Evolutionary conservation across 495 filamentous ascomycete genomes (phyloP), one percentile per base, ranked within the genome.

Genomic region (Trichoderma orchidacearum): DNA sequence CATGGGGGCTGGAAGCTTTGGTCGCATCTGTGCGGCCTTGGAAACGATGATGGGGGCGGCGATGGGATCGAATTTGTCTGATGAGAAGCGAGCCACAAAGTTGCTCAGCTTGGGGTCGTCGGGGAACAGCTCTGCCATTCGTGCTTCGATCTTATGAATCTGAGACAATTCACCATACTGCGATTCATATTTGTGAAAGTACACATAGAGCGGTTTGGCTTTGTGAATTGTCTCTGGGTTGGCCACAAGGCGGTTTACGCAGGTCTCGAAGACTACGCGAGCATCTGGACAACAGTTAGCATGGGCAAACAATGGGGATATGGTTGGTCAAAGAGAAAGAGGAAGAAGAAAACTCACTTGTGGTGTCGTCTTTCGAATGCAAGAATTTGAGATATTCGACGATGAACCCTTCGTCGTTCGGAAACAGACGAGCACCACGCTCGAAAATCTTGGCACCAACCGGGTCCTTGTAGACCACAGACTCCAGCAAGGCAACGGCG

Each of bases 361-460:
- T 95, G 51, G 88, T 83, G 68, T 98, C 93, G 58, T 94, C 92
- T 61, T 86, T 85, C 23, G 86, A 82, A 57, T 96, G 83, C 51
- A 97, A 76, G 72, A 96, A 90, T 71, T 96, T 96, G 64, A 97
- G 72, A 63, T 97, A 96, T 66, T 95, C 90, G 34, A 97, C 75
- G 7, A 90, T 85, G 70, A 96, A 97, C 53, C 81, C 75, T 64
- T 94, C 92, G 62, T 96, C 91, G 18, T 93, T 85, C 0, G 90
- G 90, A 65, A 96, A 97, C 1, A 98, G 75, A 62, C 87, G 92
- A 50, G 91, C 82, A 34, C 94, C 93, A 29, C 90, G 82, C 60
- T 98, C 94, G 65, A 96, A 97, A 55, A 98, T 96, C 69, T 89
- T 95, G 30, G 85, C 86, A 5, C 89, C 92, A 0, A 91, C 86